Base-by-base conservation (phyloP, 176 grass and related monocot species). In the Elymus sibiricus region DNA sequence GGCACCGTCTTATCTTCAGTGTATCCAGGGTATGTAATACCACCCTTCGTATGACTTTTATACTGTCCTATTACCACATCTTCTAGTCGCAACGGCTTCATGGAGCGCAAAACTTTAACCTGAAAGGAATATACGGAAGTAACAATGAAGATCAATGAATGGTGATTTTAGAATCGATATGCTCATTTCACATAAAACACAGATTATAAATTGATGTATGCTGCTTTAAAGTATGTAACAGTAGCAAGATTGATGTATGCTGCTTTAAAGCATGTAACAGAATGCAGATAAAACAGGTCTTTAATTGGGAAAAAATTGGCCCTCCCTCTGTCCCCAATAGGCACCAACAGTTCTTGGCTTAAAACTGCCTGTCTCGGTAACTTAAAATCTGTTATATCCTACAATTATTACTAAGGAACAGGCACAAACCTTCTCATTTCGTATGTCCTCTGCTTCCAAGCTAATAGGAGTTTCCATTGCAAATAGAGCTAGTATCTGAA, bases 391-490 rank as follows among this genome's bases (percentile, higher is more conserved):
- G 19, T 24, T 22, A 79, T 72, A 71, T 78, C 31, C 28, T 25
- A 40, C 17, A n/a, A 17, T 17, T 16, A 49, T 79, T 64, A 11
- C 40, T 60, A 67, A 53, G 59, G 35, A 87, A 27, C 22, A 5
- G 27, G 15, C 21, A 80, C 76, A 77, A 56, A 95, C 96, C 94
- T 95, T 98, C 79, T 98, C 97, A 58, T 98, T 98, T 82, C 93
- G 85, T 91, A 98, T 98, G 61, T 98, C 97, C 89, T 98, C 97
- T 67, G 92, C 94, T 82, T 98, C 94, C 83, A 98, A 92, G 14
- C 94, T 94, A 83, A 94, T 83, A 88, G 97, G 94, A 56, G 93
- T 98, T 90, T 98, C 94, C 97, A 98, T 94, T 26, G 93, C 93
- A 87, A 98, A 98, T 86, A 98, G 79, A 34, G 93, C 93, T 64